These are phyloP conservation scores for Ilyonectria sp. DNA, from an alignment of 2,329 filamentous ascomycete genomes.

Conservation along the genomic window DNA sequence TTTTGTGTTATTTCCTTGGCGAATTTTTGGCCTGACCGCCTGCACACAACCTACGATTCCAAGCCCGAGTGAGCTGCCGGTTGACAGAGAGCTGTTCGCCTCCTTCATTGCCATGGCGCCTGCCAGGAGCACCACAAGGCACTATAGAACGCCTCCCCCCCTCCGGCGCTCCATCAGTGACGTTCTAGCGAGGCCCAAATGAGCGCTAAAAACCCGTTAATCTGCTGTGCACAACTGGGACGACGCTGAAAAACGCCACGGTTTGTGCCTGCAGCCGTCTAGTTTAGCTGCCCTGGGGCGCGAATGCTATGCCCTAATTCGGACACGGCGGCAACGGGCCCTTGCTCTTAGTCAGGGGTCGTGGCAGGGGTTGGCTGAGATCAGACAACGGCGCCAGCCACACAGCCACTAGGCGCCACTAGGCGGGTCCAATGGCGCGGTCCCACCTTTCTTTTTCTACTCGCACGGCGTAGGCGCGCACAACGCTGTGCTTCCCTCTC, in stretches of 20 bases:
- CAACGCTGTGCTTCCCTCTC: background rate
- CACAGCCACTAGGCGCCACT: slow-evolving; percentile 7
- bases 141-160: no score
- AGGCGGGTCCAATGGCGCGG: background rate
- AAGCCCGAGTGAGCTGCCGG: no score
- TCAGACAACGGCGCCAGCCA: slow-evolving; percentile 22
- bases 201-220: no score
- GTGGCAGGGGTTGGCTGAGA: slow-evolving; percentile 4
- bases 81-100: no score
- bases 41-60: no score
- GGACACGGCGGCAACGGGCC: slow-evolving; percentile 4
- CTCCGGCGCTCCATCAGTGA: no score
- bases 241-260: background rate
- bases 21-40: no score
- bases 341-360: slow-evolving; percentile 15
- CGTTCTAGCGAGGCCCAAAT: no score
- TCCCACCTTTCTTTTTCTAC: slow-evolving; percentile 1
- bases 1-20: no score
- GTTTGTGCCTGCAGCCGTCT: slow-evolving; percentile 1
- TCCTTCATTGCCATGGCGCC: no score
- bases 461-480: background rate
- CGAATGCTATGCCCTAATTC: background rate
- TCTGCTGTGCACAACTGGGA: no score
- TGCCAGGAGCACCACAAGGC: no score
- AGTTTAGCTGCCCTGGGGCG: slow-evolving; percentile 3